Base-by-base conservation (phyloP, 495 filamentous ascomycete species). In the Diplogelasinospora grovesii region DNA sequence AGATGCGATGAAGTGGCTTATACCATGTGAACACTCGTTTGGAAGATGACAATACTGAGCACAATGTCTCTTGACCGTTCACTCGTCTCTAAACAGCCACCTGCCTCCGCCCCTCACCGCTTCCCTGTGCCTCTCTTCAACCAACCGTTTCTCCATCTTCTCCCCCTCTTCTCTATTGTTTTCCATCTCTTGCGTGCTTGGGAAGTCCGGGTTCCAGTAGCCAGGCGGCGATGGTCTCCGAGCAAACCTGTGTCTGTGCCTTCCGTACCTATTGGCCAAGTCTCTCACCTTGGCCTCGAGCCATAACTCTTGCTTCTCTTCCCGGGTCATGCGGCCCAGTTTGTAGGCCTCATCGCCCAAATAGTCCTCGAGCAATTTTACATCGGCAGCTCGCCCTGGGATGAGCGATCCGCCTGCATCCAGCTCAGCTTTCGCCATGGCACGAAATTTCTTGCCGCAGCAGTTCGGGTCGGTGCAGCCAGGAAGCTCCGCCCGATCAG, bases 141-240 rank as follows among this genome's bases (percentile, higher is more conserved):
- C 69, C 46, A 77, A 73, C 28, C 74, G 61, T 42, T 72, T 67
- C 56, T 79, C 79, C 45, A 75, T 54, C 48, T 61, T 65, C 27
- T 65, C 60, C 5, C 81, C 83, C 51, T 78, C 77, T 53, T 73
- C 67, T 33, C 73, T 75, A 45, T 86, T 77, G 41, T 67, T 56
- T 51, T 70, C 66, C 9, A 78, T 53, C 57, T 94, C 86, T 56
- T 94, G 89, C 5, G 89, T 95, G 28, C 59, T 74, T 8, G 90
- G 89, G 62, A 96, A 88, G 42, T 90, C 89, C 19, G 79, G 73
- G 45, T 87, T 73, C 92, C 92, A 98, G 53, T 83, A 95, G 1
- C 89, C 89, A 11, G 86, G 85, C 3, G 92, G 90, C 9, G 82
- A 84, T 22, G 61, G 65, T 18, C 71, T 61, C 20, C 89, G 74